Conservation (phyloP, 148 eudicot genomes). For the Linanthus parryae region DNA sequence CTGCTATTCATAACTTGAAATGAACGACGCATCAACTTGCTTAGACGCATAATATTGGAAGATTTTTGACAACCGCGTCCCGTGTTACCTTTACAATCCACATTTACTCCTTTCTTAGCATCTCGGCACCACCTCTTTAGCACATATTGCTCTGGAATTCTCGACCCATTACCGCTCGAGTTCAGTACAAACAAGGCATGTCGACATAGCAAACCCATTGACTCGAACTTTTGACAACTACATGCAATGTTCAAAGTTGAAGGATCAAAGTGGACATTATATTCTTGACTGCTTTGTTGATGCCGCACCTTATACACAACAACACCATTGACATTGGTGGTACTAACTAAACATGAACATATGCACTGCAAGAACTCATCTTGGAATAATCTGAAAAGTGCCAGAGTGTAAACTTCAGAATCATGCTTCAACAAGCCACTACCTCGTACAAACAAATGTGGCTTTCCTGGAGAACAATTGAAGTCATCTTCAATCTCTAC, state of each 20-base stretch:
- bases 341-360: neutral
- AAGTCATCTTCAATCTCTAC: neutral
- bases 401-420: neutral
- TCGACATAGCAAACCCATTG: slow-evolving; percentile 7
- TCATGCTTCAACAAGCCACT: neutral
- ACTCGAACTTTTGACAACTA: slow-evolving; percentile 8
- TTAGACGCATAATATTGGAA: neutral
- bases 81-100: neutral
- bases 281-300: neutral
- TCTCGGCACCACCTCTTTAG: neutral
- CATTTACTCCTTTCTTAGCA: neutral
- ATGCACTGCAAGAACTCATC: slow-evolving; percentile 7
- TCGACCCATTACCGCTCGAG: too few relatives aligned
- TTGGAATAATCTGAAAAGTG: neutral
- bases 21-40: neutral
- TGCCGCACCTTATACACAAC: neutral
- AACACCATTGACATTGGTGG: neutral
- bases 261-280: slow-evolving; percentile 1
- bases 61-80: neutral
- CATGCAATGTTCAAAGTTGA: neutral
- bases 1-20: neutral
- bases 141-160: neutral
- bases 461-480: neutral
- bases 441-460: neutral
- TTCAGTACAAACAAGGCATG: slow-evolving; percentile 6